Conservation (phyloP, 2,329 filamentous ascomycete genomes). For the Fusarium setosum region DNA sequence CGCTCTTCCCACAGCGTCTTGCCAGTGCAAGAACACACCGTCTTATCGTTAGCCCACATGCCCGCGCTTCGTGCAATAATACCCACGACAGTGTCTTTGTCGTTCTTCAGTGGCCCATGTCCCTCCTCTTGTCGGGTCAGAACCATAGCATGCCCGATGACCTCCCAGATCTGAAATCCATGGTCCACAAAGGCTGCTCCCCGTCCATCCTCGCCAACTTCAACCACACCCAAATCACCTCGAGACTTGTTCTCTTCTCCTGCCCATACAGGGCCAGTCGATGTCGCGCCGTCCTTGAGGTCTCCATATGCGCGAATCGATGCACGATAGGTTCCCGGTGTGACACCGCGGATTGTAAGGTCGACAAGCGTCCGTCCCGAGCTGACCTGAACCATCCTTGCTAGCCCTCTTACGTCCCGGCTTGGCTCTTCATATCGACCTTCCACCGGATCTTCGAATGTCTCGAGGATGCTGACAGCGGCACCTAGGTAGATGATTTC, state of each 20-base stretch:
- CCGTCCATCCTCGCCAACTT: constrained; percentile 79
- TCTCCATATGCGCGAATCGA: constrained; percentile 89
- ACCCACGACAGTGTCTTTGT: constrained; percentile 87
- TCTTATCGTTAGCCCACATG: constrained; percentile 99
- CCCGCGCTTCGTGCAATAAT: constrained; percentile 96
- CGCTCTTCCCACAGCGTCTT: constrained; percentile 99
- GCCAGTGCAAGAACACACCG: constrained; percentile 95
- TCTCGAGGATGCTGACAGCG: constrained; percentile 96
- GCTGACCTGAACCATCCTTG: constrained; percentile 92
- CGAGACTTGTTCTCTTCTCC: constrained; percentile 60
- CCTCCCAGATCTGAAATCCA: constrained; percentile 90
- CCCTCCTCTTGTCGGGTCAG: constrained; percentile 74
- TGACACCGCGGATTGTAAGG: constrained; percentile 84
- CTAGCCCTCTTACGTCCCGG: constrained; percentile 82
- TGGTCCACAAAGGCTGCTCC: constrained; percentile 86
- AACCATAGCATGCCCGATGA: constrained; percentile 93
- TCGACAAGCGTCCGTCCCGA: constrained; percentile 85
- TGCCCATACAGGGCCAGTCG: constrained; percentile 85
- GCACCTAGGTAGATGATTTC: constrained; percentile 65
- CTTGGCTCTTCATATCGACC: constrained; percentile 50
- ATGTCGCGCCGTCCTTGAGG: constrained; percentile 84
- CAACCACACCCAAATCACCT: constrained; percentile 76
- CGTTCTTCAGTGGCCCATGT: constrained; percentile 71
- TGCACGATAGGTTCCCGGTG: constrained; percentile 83
- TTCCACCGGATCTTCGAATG: constrained; percentile 71